phyloP scores from a whole-genome alignment of 2,329 filamentous ascomycete genomes.

The Amesomyces nigricolor region DNA sequence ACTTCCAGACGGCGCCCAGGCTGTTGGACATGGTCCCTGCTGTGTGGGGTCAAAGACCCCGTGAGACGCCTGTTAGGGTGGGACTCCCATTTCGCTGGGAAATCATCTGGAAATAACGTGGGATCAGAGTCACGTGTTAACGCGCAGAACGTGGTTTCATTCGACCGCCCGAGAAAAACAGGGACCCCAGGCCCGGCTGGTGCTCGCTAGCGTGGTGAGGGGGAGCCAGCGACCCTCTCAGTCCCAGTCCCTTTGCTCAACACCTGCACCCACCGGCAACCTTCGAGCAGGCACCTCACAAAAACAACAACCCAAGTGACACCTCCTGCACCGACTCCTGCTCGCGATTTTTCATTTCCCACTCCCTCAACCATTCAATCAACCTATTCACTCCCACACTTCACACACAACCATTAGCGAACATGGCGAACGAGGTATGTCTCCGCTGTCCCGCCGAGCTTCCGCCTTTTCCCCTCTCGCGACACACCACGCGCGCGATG shows the following conservation, averaged over 20 bases:
- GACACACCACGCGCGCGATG: not conserved
- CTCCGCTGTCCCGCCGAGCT: not conserved
- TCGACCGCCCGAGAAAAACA: slow-evolving; percentile 22
- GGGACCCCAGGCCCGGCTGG: slow-evolving; percentile 20
- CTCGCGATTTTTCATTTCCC: slow-evolving; percentile 7
- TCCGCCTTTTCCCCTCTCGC: slow-evolving; percentile 15
- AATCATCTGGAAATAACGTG: slow-evolving; percentile 19
- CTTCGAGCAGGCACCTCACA: slow-evolving; percentile 18
- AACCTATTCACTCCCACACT: slow-evolving; percentile 10
- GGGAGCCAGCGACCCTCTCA: slow-evolving; percentile 20
- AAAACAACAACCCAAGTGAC: slow-evolving; percentile 22
- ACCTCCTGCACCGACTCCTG: slow-evolving; percentile 8
- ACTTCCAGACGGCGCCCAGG: not conserved
- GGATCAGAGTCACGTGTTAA: slow-evolving; percentile 20
- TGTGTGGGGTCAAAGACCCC: slow-evolving; percentile 14
- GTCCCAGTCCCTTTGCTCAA: slow-evolving; percentile 24
- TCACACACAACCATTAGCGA: slow-evolving; percentile 18
- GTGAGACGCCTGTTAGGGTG: slow-evolving; percentile 18
- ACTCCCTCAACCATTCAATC: slow-evolving; percentile 5
- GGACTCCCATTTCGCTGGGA: slow-evolving; percentile 19
- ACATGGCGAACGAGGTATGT: slow-evolving; percentile 32
- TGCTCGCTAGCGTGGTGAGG: slow-evolving; percentile 23
- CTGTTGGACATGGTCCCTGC: not conserved
- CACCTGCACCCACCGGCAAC: slow-evolving; percentile 22
- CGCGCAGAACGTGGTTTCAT: slow-evolving; percentile 19